phyloP scores from a whole-genome alignment of 2,329 filamentous ascomycete genomes.

The Verticillium isaacii region DNA sequence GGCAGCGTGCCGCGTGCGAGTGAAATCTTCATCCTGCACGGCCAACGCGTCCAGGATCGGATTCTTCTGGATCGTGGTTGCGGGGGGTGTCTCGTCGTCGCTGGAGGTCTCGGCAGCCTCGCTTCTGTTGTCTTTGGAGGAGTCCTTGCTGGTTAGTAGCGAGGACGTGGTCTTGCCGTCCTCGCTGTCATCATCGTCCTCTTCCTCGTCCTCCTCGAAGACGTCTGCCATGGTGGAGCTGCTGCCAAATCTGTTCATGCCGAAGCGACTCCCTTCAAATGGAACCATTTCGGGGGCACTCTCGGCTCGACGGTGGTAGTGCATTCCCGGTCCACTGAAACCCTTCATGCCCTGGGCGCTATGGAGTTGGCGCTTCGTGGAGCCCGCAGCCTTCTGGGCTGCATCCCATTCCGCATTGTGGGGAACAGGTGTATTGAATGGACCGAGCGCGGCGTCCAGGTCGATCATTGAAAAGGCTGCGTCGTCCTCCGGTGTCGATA shows the following conservation, averaged over 20 bases:
- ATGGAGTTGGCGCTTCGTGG: slow-evolving; percentile 66
- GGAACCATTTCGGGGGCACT: slow-evolving; percentile 76
- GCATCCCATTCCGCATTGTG: slow-evolving; percentile 63
- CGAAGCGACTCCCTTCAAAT: slow-evolving; percentile 59
- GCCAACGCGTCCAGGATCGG: slow-evolving; percentile 15
- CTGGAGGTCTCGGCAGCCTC: slow-evolving; percentile 1
- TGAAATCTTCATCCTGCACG: slow-evolving; percentile 22
- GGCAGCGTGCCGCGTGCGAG: slow-evolving; percentile 26
- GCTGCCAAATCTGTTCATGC: slow-evolving; percentile 58
- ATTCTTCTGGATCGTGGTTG: slow-evolving; percentile 14
- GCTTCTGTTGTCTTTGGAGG: slow-evolving; percentile 1
- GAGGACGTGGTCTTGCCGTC: slow-evolving; percentile 21
- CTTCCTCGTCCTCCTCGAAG: slow-evolving; percentile 79
- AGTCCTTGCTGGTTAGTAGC: slow-evolving; percentile 2
- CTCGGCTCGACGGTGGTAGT: slow-evolving; percentile 74
- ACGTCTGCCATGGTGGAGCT: slow-evolving; percentile 78
- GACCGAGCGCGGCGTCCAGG: slow-evolving; percentile 85
- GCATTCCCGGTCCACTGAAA: slow-evolving; percentile 63
- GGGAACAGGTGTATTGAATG: slow-evolving; percentile 76
- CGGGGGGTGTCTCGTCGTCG: slow-evolving; percentile 29
- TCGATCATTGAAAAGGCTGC: slow-evolving; percentile 79
- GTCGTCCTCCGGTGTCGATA: slow-evolving; percentile 51
- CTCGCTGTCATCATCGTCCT: slow-evolving; percentile 43
- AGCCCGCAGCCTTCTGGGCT: slow-evolving; percentile 53
- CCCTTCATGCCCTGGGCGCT: slow-evolving; percentile 69